Conservation (phyloP, 192 early-diverging fungal genomes). For the Haplosporangium gracile region DNA sequence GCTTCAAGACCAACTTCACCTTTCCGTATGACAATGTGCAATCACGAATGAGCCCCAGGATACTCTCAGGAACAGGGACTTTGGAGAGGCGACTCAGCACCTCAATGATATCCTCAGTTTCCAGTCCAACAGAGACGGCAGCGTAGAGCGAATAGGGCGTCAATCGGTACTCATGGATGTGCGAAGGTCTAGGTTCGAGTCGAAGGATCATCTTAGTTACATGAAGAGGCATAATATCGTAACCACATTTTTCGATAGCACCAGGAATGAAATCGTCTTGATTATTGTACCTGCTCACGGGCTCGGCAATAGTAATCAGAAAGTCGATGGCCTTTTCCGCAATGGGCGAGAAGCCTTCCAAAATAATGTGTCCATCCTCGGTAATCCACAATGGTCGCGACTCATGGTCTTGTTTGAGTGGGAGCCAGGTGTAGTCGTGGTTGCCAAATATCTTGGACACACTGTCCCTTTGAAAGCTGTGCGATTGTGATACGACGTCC, state of each 20-base stretch:
- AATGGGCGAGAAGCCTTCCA: conserved; percentile 98
- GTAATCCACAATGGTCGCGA: conserved; percentile 94
- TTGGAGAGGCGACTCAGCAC: conserved; percentile 94
- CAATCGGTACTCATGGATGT: conserved; percentile 95
- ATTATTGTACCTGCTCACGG: conserved; percentile 79
- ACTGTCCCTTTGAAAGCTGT: conserved; percentile 59
- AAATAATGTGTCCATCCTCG: conserved; percentile 85
- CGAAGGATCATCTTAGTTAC: not conserved
- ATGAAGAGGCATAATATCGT: conserved; percentile 3
- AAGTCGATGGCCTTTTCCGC: conserved; percentile 97
- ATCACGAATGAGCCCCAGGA: conserved; percentile 81
- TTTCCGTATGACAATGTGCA: conserved; percentile 94
- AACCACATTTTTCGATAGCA: not conserved
- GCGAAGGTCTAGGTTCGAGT: conserved; percentile 61
- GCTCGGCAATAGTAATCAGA: conserved; percentile 95
- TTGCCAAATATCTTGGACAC: conserved; percentile 75
- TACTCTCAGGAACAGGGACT: conserved; percentile 79
- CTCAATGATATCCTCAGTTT: conserved; percentile 91
- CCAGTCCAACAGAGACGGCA: conserved; percentile 96
- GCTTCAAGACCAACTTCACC: conserved; percentile 96
- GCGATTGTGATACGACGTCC: conserved; percentile 30
- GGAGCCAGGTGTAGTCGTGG: conserved; percentile 81
- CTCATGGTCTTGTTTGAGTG: conserved; percentile 90
- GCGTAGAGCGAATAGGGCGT: conserved; percentile 97
- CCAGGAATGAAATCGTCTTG: conserved; percentile 36